Evolutionary conservation across 192 early-diverging fungal genomes (phyloP), one percentile per base, ranked within the genome.

Genomic region (Radiomyces spectabilis): DNA sequence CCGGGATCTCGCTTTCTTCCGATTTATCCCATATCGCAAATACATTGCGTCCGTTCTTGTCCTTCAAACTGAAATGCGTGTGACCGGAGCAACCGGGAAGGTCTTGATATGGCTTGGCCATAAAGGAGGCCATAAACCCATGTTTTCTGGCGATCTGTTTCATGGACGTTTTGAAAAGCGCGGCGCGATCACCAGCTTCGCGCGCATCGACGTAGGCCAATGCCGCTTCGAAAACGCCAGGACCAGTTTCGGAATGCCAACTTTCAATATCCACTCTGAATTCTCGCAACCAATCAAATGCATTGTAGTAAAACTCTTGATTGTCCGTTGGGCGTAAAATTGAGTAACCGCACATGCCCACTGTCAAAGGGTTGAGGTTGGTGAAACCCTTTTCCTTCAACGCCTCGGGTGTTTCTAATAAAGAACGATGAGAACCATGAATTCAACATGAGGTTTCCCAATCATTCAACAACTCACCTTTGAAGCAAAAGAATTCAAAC

Each of bases 311-410:
- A 64, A 82, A 90, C 4, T 76, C 69, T 50, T 83, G 75, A 55
- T 92, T 71, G 10, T 82, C 52, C 1, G 78, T 31, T 16, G 89
- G 85, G 24, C 89, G 78, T 22, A 82, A 56, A 5, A 89, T 43
- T 13, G 80, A 83, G 55, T 92, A 92, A 31, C 89, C 89, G 66
- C 87, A 86, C 87, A 90, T 92, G 10, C 89, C 89, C 3, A 73
- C 72, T 4, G 89, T 89, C 2, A 92, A 54, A 21, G 84, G 80
- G 1, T 46, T 35, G 15, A 85, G 66, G 0, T 65, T 54, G 12
- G 68, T 58, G 41, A 86, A 78, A 8, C 77, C 60, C 64, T 92
- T 89, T 39, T 48, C 68, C 1, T 58, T 72, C 15, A 92, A 31
- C n/a, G 79, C 70, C 8, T 82, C 73, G 0, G 84, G 79, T 2